Evolutionary conservation across 2,329 filamentous ascomycete species (phyloP).

Genomic region (Pseudogymnoascus sp.): DNA sequence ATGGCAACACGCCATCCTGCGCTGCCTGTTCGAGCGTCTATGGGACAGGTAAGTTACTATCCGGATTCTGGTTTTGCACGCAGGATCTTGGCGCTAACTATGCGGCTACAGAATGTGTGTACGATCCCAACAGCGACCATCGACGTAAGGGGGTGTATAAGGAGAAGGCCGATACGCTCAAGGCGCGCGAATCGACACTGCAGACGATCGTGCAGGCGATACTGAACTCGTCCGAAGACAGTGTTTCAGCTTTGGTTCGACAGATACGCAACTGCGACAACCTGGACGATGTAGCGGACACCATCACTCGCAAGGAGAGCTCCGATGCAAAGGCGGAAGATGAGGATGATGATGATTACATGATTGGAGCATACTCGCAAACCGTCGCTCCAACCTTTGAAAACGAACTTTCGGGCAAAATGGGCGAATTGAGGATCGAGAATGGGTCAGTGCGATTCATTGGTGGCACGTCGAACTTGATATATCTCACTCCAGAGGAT

Average conservation of each 20-base stretch:
- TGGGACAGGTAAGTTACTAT: constrained; percentile 43
- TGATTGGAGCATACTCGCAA: constrained; percentile 34
- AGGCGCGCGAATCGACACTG: constrained; percentile 77
- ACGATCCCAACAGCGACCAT: constrained; percentile 94
- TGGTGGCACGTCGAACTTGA: constrained; percentile 86
- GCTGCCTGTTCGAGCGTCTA: constrained; percentile 96
- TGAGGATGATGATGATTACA: constrained; percentile 33
- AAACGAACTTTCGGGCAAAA: constrained; percentile 78
- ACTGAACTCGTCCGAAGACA: constrained; percentile 81
- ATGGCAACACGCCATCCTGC: constrained; percentile 83
- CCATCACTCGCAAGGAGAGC: constrained; percentile 32
- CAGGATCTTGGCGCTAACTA: background rate
- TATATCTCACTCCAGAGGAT: constrained; percentile 58
- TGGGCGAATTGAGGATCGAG: constrained; percentile 82
- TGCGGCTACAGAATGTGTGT: constrained; percentile 58
- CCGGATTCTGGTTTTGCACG: constrained; percentile 10
- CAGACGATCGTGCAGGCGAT: constrained; percentile 92
- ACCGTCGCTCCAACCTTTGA: constrained; percentile 44
- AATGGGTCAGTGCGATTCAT: constrained; percentile 86
- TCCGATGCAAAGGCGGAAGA: constrained; percentile 33
- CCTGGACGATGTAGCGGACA: constrained; percentile 47
- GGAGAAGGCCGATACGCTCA: constrained; percentile 81
- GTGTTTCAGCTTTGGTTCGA: constrained; percentile 71
- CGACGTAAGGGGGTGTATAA: constrained; percentile 95
- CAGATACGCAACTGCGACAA: constrained; percentile 77